Evolutionary conservation across 2,329 filamentous ascomycete species (phyloP), one percentile per base, ranked within the genome.

Genomic region (Ophiostoma sp.): DNA sequence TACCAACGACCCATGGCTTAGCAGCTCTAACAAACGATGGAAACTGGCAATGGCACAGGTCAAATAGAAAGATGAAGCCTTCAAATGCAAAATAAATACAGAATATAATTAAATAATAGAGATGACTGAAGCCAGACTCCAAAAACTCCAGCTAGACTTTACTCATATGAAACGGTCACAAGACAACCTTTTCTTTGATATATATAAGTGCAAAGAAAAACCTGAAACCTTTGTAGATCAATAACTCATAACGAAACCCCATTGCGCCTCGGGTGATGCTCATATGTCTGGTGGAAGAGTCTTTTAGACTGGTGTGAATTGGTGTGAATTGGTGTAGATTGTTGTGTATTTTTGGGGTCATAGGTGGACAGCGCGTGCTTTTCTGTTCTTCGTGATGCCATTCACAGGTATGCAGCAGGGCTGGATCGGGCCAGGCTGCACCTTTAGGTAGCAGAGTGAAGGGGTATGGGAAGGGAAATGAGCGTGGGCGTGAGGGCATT

Each of bases 211-310:
- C 62, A 67, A 58, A 58, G 18, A 52, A 42, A 47, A 65, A 47
- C 41, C 42, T 42, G 38, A 42, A 42, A 42, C 16, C n/a, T 41
- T 66, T 42, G 41, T 60, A 67, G 65, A 60, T 64, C 52, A 18
- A 49, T 42, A 55, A 63, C 60, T 62, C 36, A n/a, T 40, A 62
- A 62, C 36, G 38, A 1, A 65, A 66, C 52, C 49, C 44, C 60
- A n/a, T 44, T 67, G 68, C 66, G 68, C 66, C 60, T 42, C 68
- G 63, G 45, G 66, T 64, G 27, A 67, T 69, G 68, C 68, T 67
- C 66, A 36, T 64, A 40, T 63, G 47, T 64, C 58, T 45, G 42
- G 11, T 60, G 7, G 27, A 27, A 27, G 27, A 12, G 55, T 60
- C 45, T 62, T 65, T 44, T 62, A 8, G 2, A 41, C 40, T 14